Evolutionary conservation across 352 stramenopile species (phyloP).

Genomic region (Chrysophaeum taylorii): DNA sequence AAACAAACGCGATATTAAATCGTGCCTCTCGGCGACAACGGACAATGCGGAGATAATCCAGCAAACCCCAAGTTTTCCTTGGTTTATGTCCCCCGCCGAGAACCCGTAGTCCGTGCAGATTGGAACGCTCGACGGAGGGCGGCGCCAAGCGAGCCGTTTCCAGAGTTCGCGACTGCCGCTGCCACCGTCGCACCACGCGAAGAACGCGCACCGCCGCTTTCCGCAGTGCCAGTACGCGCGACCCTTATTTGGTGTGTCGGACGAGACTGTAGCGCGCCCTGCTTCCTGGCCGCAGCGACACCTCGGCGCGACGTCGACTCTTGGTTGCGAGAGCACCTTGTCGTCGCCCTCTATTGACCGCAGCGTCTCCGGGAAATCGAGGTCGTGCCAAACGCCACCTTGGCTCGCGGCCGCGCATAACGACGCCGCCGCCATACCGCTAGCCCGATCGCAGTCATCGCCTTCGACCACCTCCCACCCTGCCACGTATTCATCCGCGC

Average conservation of each 20-base stretch:
- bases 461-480: too few relatives aligned
- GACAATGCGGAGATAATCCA: slow-evolving; percentile 58
- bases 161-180: slow-evolving; percentile 39
- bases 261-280: too few relatives aligned
- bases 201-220: slow-evolving; percentile 33
- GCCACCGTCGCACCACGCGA: slow-evolving; percentile 38
- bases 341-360: too few relatives aligned
- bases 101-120: slow-evolving; percentile 1
- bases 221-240: slow-evolving; percentile 30
- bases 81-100: slow-evolving; percentile 7
- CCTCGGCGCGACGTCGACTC: too few relatives aligned
- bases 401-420: too few relatives aligned
- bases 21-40: slow-evolving; percentile 50
- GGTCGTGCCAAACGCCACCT: too few relatives aligned
- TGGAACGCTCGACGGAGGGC: slow-evolving; percentile 12
- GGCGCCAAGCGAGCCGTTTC: slow-evolving; percentile 31
- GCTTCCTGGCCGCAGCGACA: too few relatives aligned
- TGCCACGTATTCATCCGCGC: too few relatives aligned
- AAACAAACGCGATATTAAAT: slow-evolving; percentile 40
- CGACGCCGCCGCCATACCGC: too few relatives aligned
- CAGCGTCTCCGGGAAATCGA: too few relatives aligned
- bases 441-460: too few relatives aligned
- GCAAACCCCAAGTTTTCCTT: slow-evolving; percentile 48
- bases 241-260: slow-evolving; percentile 21
- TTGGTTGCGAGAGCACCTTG: too few relatives aligned